Percentiles rank a stretch among this genome's conserved stretches.
These are phyloP conservation scores for Trichocladium antarcticum DNA, from an alignment of 495 filamentous ascomycete species.

Conservation along the genomic window DNA sequence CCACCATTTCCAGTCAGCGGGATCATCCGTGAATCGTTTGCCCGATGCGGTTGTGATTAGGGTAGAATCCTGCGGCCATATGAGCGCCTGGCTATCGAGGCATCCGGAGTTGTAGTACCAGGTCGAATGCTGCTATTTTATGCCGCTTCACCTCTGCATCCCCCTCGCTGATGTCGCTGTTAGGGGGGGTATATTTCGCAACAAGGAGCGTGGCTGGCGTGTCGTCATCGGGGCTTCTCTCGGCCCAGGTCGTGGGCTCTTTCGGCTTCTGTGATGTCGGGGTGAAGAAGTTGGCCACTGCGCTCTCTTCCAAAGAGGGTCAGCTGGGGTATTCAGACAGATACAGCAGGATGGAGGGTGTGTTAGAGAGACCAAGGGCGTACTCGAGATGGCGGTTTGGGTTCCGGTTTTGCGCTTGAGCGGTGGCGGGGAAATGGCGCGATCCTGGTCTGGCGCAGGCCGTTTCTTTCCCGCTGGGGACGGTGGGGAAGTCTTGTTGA, in stretches of 20 bases:
- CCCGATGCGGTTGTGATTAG: constrained; percentile 71
- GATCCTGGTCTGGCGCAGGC: constrained; percentile 15
- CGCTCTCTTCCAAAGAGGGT: constrained; percentile 39
- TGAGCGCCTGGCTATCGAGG: background rate
- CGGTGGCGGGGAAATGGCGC: constrained; percentile 49
- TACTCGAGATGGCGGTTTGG: constrained; percentile 65
- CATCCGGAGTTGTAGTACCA: constrained; percentile 24
- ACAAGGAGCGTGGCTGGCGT: constrained; percentile 52
- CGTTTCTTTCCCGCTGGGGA: constrained; percentile 12
- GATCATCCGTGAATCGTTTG: constrained; percentile 58
- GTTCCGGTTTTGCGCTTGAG: constrained; percentile 53
- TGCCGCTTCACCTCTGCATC: constrained; percentile 26
- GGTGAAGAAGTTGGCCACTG: constrained; percentile 79
- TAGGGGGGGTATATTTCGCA: constrained; percentile 52
- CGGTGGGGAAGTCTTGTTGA: background rate
- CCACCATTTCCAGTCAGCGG: constrained; percentile 95
- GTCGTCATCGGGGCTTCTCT: constrained; percentile 40
- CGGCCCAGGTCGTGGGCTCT: constrained; percentile 62
- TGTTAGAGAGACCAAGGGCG: too few species aligned
- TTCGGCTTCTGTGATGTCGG: constrained; percentile 77
- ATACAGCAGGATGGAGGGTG: too few species aligned
- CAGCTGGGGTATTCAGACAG: too few species aligned
- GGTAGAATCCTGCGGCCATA: constrained; percentile 60
- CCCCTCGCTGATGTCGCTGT: constrained; percentile 13
- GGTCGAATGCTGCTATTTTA: constrained; percentile 83